Evolutionary conservation across 148 eudicot genomes (phyloP), one percentile per base, ranked within the genome.

Genomic region (Agrostemma githago): DNA sequence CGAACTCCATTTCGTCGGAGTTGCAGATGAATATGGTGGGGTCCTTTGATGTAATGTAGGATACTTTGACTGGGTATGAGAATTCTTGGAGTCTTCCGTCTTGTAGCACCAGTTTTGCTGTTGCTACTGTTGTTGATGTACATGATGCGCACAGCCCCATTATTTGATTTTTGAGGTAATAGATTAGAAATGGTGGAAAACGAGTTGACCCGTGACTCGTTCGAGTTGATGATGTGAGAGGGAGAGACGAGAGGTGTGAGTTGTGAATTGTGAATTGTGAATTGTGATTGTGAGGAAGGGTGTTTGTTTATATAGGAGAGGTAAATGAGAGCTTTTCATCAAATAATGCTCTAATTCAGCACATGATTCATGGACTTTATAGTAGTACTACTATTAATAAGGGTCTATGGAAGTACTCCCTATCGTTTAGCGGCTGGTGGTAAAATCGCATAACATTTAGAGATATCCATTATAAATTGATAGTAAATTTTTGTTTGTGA

Each of bases 1-100:
- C 89, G 73, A 92, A 89, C 10, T 92, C 97, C 97, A 95, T 92
- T 0, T 89, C 96, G 68, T 95, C 98, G 54, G 98, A 87, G 61
- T 90, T 84, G 58, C 98, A 95, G 0, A 81, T 57, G 34, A 81
- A 81, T 4, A 61, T 39, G 12, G 41, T 54, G 0, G 78, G 78
- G 51, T 81, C 68, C 8, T 74, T 81, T 1, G 78, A 48, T 0
- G 77, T 12, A n/a, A 81, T 3, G 57, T 73, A 77, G 19, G 83
- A 81, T 2, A 73, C 80, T 70, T 57, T 65, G 14, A 81, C 78
- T 0, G 83, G 83, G 75, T 81, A 73, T 1, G 83, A 61, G 53
- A 63, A 83, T 56, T 76, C 78, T 9, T 74, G 75, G 0, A 79
- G 68, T 19, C 51, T 40, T 14, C 83, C 83, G 11, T 81, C 80